These are phyloP conservation scores for Letharia columbiana DNA, from an alignment of 495 filamentous ascomycete species.

Conservation along the genomic window DNA sequence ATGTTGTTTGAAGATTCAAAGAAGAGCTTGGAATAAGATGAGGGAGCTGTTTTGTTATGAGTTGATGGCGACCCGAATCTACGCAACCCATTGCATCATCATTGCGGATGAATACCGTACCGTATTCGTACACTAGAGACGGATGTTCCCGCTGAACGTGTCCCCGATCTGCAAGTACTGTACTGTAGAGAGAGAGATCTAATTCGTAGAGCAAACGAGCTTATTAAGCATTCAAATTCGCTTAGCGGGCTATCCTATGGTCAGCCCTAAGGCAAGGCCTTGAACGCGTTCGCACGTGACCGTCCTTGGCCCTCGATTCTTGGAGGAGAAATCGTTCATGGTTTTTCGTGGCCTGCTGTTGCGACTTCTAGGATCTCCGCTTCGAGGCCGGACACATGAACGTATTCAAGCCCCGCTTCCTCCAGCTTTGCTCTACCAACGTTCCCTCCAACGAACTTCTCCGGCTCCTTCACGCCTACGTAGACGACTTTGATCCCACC, in stretches of 20 bases:
- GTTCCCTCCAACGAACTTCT: conserved; percentile 77
- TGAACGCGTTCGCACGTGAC: conserved; percentile 1
- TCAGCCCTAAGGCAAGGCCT: too few relatives aligned
- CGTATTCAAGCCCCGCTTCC: conserved; percentile 63
- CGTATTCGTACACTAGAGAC: conserved; percentile 13
- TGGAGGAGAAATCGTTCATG: neutral
- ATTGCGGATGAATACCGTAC: neutral
- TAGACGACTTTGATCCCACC: conserved; percentile 66
- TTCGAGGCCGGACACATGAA: conserved; percentile 67
- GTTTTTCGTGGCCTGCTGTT: conserved; percentile 63
- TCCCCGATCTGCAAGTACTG: too few relatives aligned
- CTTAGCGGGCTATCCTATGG: too few relatives aligned
- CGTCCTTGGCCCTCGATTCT: too few relatives aligned
- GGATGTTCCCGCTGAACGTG: neutral
- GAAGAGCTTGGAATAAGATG: neutral
- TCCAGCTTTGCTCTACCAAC: conserved; percentile 61
- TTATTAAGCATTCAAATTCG: too few relatives aligned
- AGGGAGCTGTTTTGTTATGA: too few relatives aligned
- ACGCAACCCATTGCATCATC: conserved; percentile 12
- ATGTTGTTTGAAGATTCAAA: neutral
- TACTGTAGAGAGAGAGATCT: too few relatives aligned
- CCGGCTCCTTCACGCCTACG: conserved; percentile 81
- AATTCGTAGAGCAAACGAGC: too few relatives aligned
- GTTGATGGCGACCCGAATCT: neutral
- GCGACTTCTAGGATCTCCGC: conserved; percentile 73